Evolutionary conservation across 352 stramenopile genomes (phyloP).

Genomic region (Pythium plurisporium): DNA sequence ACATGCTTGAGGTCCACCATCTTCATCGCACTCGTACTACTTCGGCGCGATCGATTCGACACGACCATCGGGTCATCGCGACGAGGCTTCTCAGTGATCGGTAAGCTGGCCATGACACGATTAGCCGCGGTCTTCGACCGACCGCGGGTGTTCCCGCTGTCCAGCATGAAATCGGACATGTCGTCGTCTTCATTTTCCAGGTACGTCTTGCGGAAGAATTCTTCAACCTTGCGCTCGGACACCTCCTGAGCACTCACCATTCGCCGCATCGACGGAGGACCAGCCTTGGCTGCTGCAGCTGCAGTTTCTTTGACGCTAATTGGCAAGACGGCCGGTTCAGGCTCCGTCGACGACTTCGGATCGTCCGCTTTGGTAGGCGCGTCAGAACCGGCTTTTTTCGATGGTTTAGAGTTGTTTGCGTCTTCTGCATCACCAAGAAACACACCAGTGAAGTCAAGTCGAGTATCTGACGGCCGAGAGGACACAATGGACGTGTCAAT

Average conservation of each 20-base stretch:
- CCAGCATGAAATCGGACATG: conserved; percentile 18
- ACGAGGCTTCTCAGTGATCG: too few species aligned
- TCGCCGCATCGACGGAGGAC: conserved; percentile 26
- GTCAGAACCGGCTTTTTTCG: background rate
- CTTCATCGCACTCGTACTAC: conserved; percentile 15
- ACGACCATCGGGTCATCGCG: background rate
- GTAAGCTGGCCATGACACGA: background rate
- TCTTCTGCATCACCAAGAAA: conserved; percentile 37
- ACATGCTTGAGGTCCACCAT: conserved; percentile 16
- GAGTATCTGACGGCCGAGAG: conserved; percentile 25
- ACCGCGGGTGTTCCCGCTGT: background rate
- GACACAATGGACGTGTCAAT: conserved; percentile 22
- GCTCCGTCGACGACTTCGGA: background rate
- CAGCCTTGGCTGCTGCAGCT: background rate
- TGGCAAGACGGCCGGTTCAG: background rate
- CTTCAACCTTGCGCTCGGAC: conserved; percentile 41
- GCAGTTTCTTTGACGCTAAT: background rate
- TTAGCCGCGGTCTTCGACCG: conserved; percentile 9
- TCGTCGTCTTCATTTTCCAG: conserved; percentile 20
- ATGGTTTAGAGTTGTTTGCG: background rate
- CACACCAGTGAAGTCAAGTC: conserved; percentile 49
- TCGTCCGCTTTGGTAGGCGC: background rate
- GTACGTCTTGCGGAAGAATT: conserved; percentile 44
- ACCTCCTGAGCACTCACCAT: conserved; percentile 35
- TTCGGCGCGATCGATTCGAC: background rate